Conservation (phyloP, 2,329 filamentous ascomycete genomes). For the Aspergillus sp. region DNA sequence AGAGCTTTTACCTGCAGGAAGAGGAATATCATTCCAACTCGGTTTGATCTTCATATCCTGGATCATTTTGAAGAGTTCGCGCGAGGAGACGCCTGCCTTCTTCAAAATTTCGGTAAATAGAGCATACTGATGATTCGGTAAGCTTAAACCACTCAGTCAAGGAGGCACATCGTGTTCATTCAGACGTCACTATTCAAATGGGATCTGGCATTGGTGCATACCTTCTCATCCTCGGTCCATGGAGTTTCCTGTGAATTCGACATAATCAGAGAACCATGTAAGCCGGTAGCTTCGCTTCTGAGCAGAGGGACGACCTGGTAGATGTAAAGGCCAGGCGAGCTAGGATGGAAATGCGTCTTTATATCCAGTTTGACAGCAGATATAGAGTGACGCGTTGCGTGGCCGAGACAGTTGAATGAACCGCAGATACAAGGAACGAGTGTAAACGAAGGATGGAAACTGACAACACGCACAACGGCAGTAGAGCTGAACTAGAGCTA, state of each 20-base stretch:
- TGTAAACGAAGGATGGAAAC: slow-evolving; percentile 11
- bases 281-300: slow-evolving; percentile 19
- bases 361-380: slow-evolving; percentile 13
- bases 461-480: slow-evolving; percentile 6
- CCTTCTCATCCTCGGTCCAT: slow-evolving; percentile 49
- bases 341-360: slow-evolving; percentile 3
- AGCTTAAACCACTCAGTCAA: background rate
- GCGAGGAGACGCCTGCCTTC: slow-evolving; percentile 38
- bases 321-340: slow-evolving; percentile 8
- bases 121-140: slow-evolving; percentile 32
- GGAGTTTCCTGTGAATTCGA: slow-evolving; percentile 43
- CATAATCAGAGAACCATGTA: slow-evolving; percentile 44
- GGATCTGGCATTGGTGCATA: slow-evolving; percentile 23
- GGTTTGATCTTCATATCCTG: slow-evolving; percentile 38
- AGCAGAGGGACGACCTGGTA: background rate
- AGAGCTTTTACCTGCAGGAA: slow-evolving; percentile 41
- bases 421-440: slow-evolving; percentile 1
- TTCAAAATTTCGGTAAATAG: slow-evolving; percentile 46
- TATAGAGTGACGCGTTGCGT: slow-evolving; percentile 20
- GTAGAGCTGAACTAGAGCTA: slow-evolving; percentile 6
- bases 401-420: slow-evolving; percentile 9
- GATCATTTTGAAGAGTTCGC: slow-evolving; percentile 39
- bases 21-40: slow-evolving; percentile 42
- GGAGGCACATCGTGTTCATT: background rate
- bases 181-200: background rate